Percentiles rank a stretch among this genome's conserved stretches.
Evolutionary conservation across 2,329 filamentous ascomycete genomes (phyloP).

Genomic region (Cladosporium colombiae): DNA sequence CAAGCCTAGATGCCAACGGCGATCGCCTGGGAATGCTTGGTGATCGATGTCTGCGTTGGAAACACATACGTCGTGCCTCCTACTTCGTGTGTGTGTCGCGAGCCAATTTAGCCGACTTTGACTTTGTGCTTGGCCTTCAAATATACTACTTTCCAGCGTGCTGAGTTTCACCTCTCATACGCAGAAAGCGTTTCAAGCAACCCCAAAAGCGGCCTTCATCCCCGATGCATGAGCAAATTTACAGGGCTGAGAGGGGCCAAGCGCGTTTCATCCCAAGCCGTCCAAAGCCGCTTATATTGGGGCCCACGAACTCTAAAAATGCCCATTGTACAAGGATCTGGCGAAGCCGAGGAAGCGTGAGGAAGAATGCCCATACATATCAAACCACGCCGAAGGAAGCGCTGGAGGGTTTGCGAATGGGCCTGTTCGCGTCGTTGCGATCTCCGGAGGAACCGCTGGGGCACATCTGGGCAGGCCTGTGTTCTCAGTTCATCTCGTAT

Average conservation of each 20-base stretch:
- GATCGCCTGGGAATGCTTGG: background rate
- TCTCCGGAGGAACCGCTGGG: background rate
- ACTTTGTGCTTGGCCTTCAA: background rate
- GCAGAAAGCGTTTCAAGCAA: background rate
- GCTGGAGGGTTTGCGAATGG: background rate
- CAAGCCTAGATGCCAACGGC: background rate
- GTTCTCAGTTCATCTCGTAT: background rate
- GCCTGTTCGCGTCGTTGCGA: background rate
- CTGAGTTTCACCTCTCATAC: background rate
- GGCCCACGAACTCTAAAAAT: background rate
- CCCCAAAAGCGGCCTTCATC: background rate
- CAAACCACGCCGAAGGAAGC: background rate
- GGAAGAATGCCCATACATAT: too few relatives aligned
- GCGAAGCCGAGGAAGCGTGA: background rate
- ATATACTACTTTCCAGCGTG: background rate
- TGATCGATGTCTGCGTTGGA: background rate
- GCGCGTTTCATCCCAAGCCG: background rate
- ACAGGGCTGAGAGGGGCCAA: background rate
- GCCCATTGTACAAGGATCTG: background rate
- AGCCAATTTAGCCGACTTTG: background rate
- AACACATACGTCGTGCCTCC: background rate
- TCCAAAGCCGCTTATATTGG: constrained; percentile 7
- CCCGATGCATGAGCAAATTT: background rate
- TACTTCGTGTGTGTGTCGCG: background rate
- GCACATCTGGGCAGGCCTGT: background rate